Evolutionary conservation across 1,284 basidiomycete genomes (phyloP), one percentile per base, ranked within the genome.

Genomic region (Tilletiaria anomala): DNA sequence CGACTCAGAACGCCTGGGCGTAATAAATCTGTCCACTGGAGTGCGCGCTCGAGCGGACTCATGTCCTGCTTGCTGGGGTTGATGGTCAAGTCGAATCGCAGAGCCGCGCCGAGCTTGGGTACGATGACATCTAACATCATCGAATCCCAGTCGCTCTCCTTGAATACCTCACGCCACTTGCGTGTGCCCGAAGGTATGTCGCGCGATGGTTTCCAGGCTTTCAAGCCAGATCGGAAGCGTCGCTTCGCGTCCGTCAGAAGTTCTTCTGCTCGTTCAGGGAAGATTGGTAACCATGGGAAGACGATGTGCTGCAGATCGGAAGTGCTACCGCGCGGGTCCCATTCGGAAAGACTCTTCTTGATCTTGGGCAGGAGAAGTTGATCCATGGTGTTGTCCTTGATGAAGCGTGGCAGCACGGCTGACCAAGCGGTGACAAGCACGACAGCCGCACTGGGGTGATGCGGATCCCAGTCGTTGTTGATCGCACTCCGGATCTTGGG

Each of bases 311-410:
- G 82, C 38, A 97, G 70, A 15, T 32, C 31, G 4, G 29, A 19
- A n/a, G n/a, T n/a, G n/a, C n/a, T n/a, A n/a, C n/a, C n/a, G n/a
- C n/a, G n/a, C n/a, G n/a, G n/a, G n/a, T n/a, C n/a, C n/a, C 29
- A 18, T 6, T 6, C 12, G 5, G n/a, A 6, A 18, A 29, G 12
- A 19, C 11, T 22, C 6, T 12, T 16, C 20, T 16, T 32, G 37
- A 99, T 75, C 68, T 94, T 94, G 1, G 93, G 93, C 14, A 97
- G 70, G 32, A 97, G 75, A 20, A 99, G 78, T 67, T 99, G 93
- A 59, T 96, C 87, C 43, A 96, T 75, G 44, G 97, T 73, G 63
- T 97, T 99, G 70, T 97, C 91, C 34, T 77, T 77, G 48, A 97
- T 79, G 69, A 96, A 99, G 0, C 74, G 73, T 0, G 93, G 93